Evolutionary conservation across 2,329 filamentous ascomycete genomes (phyloP), one percentile per base, ranked within the genome.

Genomic region (Penicillium occitanis): DNA sequence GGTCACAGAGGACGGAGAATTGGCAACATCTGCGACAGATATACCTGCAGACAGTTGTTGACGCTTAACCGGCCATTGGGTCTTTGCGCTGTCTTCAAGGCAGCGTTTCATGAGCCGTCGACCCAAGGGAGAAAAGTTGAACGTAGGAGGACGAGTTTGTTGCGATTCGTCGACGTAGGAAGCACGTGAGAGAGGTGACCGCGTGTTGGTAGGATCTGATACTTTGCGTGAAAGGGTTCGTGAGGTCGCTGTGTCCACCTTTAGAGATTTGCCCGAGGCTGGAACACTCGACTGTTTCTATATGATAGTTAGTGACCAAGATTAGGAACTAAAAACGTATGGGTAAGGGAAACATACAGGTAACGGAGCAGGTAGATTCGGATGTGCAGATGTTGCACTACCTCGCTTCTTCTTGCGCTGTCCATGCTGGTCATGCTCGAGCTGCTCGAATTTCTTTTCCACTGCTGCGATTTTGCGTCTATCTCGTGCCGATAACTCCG

Each of bases 401-500:
- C 82, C 82, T 63, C 84, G 80, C 72, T 88, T 86, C 73, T 84
- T 86, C 74, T 84, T 85, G 69, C 80, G 83, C 64, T 82, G 83
- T 37, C 72, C 68, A 17, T 83, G 81, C 69, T 86, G 84, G 67
- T 88, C 85, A 58, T 84, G 80, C 70, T 88, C 87, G 68, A 87
- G 79, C 70, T 86, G 83, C 68, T 86, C 83, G 68, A 88, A 88
- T 66, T 88, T 83, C 69, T 85, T 85, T 71, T 89, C 87, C 50
- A 86, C 84, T 64, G 86, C 86, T 63, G 86, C 85, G 57, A 89
- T 81, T 75, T 89, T 89, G 66, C 86, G 84, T 71, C 83, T 83
- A 70, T 89, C 87, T 5, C 87, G 82, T 68, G 85, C 86, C 1
- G 87, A 88, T 68, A 88, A 79, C 68, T 87, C 86, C 1, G 81